phyloP scores from a whole-genome alignment of 2,329 filamentous ascomycete genomes.

The Microascus cirrosus region DNA sequence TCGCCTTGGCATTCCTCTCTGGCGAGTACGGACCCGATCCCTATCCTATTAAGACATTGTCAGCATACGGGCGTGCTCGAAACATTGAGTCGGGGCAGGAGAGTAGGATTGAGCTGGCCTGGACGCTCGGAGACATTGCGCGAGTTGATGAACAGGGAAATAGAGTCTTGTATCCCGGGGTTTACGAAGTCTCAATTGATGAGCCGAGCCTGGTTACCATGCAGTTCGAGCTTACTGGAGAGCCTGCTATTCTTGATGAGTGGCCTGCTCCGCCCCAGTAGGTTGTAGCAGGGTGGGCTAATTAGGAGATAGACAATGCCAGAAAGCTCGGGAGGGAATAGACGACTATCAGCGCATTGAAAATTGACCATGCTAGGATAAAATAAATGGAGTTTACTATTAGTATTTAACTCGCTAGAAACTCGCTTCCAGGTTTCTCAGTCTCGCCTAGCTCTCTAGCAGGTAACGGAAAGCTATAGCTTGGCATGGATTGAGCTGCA shows the following conservation, averaged over 20 bases:
- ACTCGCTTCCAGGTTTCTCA: no score
- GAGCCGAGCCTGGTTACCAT: slow-evolving; percentile 23
- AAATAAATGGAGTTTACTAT: no score
- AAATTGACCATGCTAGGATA: no score
- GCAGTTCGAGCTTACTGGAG: slow-evolving; percentile 34
- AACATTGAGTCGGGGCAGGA: slow-evolving; percentile 20
- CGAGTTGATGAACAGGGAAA: slow-evolving; percentile 37
- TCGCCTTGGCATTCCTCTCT: slow-evolving; percentile 36
- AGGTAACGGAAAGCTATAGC: no score
- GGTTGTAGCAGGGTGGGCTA: neutral
- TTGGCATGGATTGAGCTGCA: no score
- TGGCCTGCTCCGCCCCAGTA: slow-evolving; percentile 10
- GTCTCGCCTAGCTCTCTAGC: no score
- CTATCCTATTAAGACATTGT: slow-evolving; percentile 39
- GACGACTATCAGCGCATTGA: no score
- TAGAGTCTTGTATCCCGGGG: slow-evolving; percentile 39
- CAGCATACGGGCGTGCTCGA: slow-evolving; percentile 32
- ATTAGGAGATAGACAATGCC: neutral
- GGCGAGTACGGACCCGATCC: slow-evolving; percentile 33
- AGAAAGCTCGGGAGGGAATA: neutral
- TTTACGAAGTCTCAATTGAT: slow-evolving; percentile 35
- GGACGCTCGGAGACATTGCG: slow-evolving; percentile 36
- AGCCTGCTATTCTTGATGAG: slow-evolving; percentile 25
- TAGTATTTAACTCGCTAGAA: no score
- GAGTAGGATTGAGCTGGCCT: slow-evolving; percentile 19